A percentile compares a stretch with the other conserved stretches of the same genome.
Evolutionary conservation across 2,329 filamentous ascomycete species (phyloP).

Genomic region (Nothophoma quercina): DNA sequence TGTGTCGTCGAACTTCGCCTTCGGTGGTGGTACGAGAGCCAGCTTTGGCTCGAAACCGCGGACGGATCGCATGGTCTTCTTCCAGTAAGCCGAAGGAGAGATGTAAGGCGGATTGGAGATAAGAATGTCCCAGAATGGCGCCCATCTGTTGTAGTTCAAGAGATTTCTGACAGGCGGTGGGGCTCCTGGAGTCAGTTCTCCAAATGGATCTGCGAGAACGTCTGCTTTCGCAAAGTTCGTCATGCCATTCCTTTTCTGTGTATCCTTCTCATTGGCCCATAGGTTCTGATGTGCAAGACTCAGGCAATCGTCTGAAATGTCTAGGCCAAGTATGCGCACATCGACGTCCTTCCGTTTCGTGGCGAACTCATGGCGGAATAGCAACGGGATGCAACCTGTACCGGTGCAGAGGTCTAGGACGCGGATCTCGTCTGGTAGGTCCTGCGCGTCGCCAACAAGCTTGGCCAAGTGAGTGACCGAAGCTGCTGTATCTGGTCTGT

Average conservation of each 20-base stretch:
- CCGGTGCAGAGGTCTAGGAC: slow-evolving; percentile 90
- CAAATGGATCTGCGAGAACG: slow-evolving; percentile 59
- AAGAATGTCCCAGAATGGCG: slow-evolving; percentile 65
- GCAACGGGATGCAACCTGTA: slow-evolving; percentile 86
- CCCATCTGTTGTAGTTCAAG: slow-evolving; percentile 22
- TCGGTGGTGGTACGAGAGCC: slow-evolving; percentile 68
- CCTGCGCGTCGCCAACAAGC: slow-evolving; percentile 32
- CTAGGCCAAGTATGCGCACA: slow-evolving; percentile 71
- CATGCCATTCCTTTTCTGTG: slow-evolving; percentile 24
- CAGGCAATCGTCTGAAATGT: slow-evolving; percentile 74
- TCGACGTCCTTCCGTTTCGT: slow-evolving; percentile 33
- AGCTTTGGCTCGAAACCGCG: slow-evolving; percentile 80
- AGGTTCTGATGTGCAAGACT: slow-evolving; percentile 71
- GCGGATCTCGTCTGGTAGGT: slow-evolving; percentile 54
- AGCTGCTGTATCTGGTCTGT: slow-evolving; percentile 57
- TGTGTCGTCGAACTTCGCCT: slow-evolving; percentile 23
- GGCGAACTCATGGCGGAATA: slow-evolving; percentile 70
- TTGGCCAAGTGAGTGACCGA: slow-evolving; percentile 43
- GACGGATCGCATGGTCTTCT: slow-evolving; percentile 74
- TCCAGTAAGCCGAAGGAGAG: slow-evolving; percentile 68
- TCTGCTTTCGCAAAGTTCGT: slow-evolving; percentile 59
- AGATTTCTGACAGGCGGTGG: slow-evolving; percentile 23
- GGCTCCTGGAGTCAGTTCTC: slow-evolving; percentile 33
- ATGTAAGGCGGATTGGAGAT: slow-evolving; percentile 94
- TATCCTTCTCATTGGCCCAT: slow-evolving; percentile 41